Evolutionary conservation across 495 filamentous ascomycete species (phyloP), one percentile per base, ranked within the genome.

Genomic region (Xylaria bambusicola): DNA sequence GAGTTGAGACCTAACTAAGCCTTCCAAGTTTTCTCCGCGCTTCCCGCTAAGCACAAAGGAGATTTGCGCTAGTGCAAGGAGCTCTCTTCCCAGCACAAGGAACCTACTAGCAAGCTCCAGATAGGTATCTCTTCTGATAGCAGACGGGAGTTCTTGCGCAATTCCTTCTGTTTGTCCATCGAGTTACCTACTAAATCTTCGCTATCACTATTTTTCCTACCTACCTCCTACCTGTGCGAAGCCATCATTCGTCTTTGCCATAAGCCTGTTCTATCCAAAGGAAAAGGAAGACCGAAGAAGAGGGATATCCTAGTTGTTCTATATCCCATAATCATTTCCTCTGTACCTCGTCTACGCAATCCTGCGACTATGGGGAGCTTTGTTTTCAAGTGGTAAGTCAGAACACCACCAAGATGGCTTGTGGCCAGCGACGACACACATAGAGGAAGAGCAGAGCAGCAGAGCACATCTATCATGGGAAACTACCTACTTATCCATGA

Each of bases 331-430:
- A 40, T 27, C 18, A 8, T 3, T 41, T 35, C 3, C 35, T 9
- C 21, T 49, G 40, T 50, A 33, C n/a, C 21, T 15, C 12, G 2
- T 27, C 33, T 27, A 18, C 23, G 5, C 10, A 40, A 40, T 10
- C n/a, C 23, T 53, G 27, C 35, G 47, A 75, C 52, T 40, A 83
- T 82, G 80, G 81, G 80, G 62, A 81, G 63, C 66, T 83, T 80
- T 62, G 62, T 78, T 15, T 84, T 84, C 70, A 82, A 77, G 66
- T 84, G 81, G 81, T 83, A 71, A 65, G 80, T 77, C 42, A 6
- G 23, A 15, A 3, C 35, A 47, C 23, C 27, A n/a, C 49, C 8
- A 55, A 20, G 31, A 51, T 24, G 10, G 17, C 27, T 33, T 21
- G n/a, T n/a, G n/a, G n/a, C n/a, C n/a, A 27, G 17, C 46, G 45